Evolutionary conservation across 2,329 filamentous ascomycete genomes (phyloP), one percentile per base, ranked within the genome.

Genomic region (Aspergillus viridinutans): DNA sequence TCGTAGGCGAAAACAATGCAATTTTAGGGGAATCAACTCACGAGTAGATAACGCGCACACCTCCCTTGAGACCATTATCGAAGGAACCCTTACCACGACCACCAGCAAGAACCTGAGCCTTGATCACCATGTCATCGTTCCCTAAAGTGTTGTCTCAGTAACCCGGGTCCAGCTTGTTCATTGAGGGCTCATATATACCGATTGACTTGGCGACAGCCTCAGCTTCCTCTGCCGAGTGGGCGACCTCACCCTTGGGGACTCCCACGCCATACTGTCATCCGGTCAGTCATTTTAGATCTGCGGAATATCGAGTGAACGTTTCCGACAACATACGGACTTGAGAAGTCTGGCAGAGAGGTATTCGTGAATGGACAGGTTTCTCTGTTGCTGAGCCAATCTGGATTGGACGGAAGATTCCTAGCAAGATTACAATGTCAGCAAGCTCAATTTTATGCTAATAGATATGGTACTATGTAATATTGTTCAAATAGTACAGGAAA

Each of bases 21-120:
- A 28, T 26, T 17, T 12, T 10, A 40, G 28, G 38, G 35, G 14
- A 26, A 14, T 43, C 38, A 42, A 74, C 84, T 71, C 78, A 86
- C 82, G 93, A 97, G 86, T 97, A 99, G 80, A 99, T 96, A 72
- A 99, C 92, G 70, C 94, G 88, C 69, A 99, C 94, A 82, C 94
- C 94, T 72, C 94, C 94, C 85, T 99, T 99, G 76, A 99, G 88
- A 70, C 94, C 94, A 79, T 97, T 97, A 81, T 96, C 92, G 75
- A 99, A 99, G 69, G 87, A 88, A 68, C 94, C 94, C 84, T 99
- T 99, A 80, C 94, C 94, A 82, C 94, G 90, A 65, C 94, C 94
- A 80, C 94, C 94, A 62, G 94, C 94, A 62, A 99, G 89, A 60
- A 99, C 94, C 83, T 99, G 94, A 61, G 94, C 94, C 86, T 99